Evolutionary conservation across 768 basidiomycete genomes (phyloP).

Genomic region (Suillus plorans): DNA sequence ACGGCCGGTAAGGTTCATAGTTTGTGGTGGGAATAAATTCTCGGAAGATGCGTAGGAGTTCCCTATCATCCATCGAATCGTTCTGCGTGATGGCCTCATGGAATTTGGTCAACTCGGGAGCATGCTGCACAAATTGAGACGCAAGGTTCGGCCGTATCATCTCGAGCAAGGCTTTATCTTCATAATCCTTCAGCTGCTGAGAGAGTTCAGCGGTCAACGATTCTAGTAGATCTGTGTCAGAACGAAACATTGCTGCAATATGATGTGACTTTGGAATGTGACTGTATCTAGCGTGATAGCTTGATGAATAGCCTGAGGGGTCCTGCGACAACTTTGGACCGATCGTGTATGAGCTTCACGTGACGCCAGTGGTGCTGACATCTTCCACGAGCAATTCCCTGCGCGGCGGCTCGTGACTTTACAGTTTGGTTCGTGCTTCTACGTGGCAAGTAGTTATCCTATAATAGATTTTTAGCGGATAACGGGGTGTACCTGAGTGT

Average conservation of each 20-base stretch:
- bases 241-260: background rate
- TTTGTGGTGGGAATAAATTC: constrained; percentile 18
- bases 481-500: background rate
- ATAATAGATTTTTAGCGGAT: background rate
- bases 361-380: background rate
- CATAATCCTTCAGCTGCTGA: constrained; percentile 1
- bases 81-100: background rate
- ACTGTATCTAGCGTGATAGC: background rate
- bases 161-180: background rate
- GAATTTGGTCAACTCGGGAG: constrained; percentile 1
- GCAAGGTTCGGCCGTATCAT: constrained; percentile 2
- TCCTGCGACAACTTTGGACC: background rate
- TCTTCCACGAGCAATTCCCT: background rate
- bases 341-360: background rate
- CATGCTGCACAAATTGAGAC: constrained; percentile 1
- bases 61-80: background rate
- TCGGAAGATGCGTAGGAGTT: constrained; percentile 18
- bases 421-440: background rate
- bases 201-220: constrained; percentile 3
- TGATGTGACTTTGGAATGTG: background rate
- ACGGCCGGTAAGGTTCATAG: constrained; percentile 24
- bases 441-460: background rate
- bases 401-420: background rate
- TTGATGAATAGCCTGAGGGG: background rate
- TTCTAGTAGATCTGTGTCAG: background rate